phyloP scores from a whole-genome alignment of 345 rosid species.

The Eutrema yunnanense region DNA sequence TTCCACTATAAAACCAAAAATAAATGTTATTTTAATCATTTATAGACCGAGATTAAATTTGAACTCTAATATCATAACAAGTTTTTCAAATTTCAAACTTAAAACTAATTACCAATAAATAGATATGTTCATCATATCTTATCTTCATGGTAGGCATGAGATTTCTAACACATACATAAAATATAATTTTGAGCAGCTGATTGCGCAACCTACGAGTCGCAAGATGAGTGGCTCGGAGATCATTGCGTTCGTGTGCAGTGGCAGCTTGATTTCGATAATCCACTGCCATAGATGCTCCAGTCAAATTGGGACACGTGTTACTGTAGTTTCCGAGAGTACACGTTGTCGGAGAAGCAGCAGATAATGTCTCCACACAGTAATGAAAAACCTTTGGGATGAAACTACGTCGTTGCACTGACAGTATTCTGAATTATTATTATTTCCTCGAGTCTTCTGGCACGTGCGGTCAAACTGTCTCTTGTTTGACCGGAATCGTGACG shows the following conservation, averaged over 20 bases:
- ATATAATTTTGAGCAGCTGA: background rate
- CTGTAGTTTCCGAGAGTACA: background rate
- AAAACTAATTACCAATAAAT: too few relatives aligned
- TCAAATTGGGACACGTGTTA: background rate
- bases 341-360: slow-evolving; percentile 8
- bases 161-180: too few relatives aligned
- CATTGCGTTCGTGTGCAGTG: slow-evolving; percentile 12
- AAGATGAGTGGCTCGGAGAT: slow-evolving; percentile 14
- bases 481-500: background rate
- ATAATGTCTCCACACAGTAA: background rate
- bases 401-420: slow-evolving; percentile 16
- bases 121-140: too few relatives aligned
- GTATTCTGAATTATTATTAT: background rate
- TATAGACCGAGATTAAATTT: too few relatives aligned
- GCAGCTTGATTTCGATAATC: background rate
- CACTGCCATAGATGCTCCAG: background rate
- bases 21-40: too few relatives aligned
- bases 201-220: background rate
- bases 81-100: too few relatives aligned
- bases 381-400: background rate
- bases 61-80: too few relatives aligned
- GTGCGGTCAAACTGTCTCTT: slow-evolving; percentile 13
- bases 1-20: too few relatives aligned
- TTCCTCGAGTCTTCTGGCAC: slow-evolving; percentile 13
- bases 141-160: too few relatives aligned